phyloP scores from a whole-genome alignment of 2,329 filamentous ascomycete species.

The Monosporascus sp. region DNA sequence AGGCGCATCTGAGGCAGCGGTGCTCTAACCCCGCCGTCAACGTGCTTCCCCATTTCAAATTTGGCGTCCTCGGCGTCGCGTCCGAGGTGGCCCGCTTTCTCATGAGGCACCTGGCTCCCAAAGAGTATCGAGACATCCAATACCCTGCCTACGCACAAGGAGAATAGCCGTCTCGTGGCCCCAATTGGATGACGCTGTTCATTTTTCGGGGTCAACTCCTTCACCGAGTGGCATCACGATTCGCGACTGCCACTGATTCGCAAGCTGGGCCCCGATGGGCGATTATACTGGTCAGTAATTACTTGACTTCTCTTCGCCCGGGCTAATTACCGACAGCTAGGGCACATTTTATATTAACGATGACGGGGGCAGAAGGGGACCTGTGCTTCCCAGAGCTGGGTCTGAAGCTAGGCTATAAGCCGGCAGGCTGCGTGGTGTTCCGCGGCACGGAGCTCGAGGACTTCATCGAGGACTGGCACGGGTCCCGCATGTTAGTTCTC shows the following conservation, averaged over 20 bases:
- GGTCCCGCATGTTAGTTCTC: slow-evolving; percentile 2
- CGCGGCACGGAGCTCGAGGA: slow-evolving; percentile 2
- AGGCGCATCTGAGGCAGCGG: not conserved
- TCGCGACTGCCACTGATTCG: not conserved
- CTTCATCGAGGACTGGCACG: slow-evolving; percentile 4
- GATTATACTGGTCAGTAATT: not conserved
- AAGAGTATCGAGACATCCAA: not conserved
- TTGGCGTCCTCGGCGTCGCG: not conserved
- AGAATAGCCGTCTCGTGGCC: not conserved
- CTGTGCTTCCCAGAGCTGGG: slow-evolving; percentile 2
- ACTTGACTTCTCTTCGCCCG: not conserved
- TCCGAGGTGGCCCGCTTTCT: not conserved
- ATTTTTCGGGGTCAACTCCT: not conserved
- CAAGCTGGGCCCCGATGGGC: slow-evolving; percentile 2
- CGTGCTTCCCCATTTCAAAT: not conserved
- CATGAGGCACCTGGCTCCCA: not conserved
- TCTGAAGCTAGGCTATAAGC: not conserved
- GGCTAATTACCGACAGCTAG: not conserved
- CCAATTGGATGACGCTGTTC: slow-evolving; percentile 1
- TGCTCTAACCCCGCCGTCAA: not conserved
- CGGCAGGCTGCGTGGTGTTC: slow-evolving; percentile 2
- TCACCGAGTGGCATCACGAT: slow-evolving; percentile 1
- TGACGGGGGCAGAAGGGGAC: not conserved
- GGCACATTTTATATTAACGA: not conserved
- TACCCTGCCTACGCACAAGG: not conserved